These are phyloP conservation scores for Hordeum pubiflorum DNA, from an alignment of 202 grass and related monocot genomes.

Conservation along the genomic window DNA sequence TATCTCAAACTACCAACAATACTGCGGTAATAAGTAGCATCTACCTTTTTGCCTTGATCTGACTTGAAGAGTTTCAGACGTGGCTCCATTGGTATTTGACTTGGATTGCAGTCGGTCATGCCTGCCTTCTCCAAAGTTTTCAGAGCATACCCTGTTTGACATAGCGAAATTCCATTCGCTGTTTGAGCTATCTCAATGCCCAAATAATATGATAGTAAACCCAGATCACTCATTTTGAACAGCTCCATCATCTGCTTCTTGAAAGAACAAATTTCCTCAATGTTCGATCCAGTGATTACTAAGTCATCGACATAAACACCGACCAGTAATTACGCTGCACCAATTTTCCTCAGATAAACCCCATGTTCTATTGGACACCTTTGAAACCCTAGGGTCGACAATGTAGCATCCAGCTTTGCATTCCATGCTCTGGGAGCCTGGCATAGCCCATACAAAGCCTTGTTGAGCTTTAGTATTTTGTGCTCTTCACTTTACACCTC, in stretches of 20 bases:
- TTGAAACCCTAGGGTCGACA: too few species aligned
- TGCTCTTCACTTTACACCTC: neutral
- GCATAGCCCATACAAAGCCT: neutral
- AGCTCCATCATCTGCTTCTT: neutral
- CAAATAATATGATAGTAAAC: neutral
- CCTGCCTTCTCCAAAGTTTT: neutral
- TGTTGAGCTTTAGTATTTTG: neutral
- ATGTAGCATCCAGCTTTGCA: neutral
- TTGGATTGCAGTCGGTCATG: neutral
- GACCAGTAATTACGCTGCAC: neutral
- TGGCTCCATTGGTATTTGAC: too few species aligned
- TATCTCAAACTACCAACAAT: neutral
- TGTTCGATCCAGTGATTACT: neutral
- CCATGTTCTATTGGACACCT: too few species aligned
- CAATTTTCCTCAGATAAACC: too few species aligned
- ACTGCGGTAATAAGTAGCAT: neutral
- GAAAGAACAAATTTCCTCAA: neutral
- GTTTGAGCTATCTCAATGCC: neutral
- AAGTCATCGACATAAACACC: neutral
- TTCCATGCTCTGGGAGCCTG: neutral
- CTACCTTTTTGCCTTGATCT: neutral
- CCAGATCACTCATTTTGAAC: neutral
- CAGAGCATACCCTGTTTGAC: neutral
- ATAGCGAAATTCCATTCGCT: neutral
- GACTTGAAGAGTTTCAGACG: too few species aligned